A percentile compares a stretch with the other conserved stretches of the same genome.
Evolutionary conservation across 495 filamentous ascomycete genomes (phyloP).

Genomic region (Aspergillus affinis): DNA sequence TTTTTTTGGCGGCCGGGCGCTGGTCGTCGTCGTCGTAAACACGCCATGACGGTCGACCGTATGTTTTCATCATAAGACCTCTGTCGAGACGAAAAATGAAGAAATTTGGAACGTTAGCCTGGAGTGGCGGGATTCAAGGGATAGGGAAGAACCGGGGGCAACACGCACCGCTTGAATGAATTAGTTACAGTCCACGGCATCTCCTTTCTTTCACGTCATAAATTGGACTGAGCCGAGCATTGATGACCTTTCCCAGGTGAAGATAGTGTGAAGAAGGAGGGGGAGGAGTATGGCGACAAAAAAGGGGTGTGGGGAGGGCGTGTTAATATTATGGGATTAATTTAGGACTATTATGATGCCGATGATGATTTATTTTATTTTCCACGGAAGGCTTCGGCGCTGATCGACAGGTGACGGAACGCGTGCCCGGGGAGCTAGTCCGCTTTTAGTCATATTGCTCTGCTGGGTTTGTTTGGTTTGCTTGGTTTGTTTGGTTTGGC

Average conservation of each 20-base stretch:
- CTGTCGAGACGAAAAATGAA: slow-evolving; percentile 19
- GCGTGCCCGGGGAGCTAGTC: slow-evolving; percentile 24
- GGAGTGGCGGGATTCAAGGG: not conserved
- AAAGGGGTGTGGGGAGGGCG: slow-evolving; percentile 2
- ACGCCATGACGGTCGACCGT: slow-evolving; percentile 50
- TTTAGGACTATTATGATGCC: slow-evolving; percentile 11
- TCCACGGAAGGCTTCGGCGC: slow-evolving; percentile 24
- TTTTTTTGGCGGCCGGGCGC: slow-evolving; percentile 42
- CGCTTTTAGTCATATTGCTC: slow-evolving; percentile 32
- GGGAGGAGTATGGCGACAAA: not conserved
- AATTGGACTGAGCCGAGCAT: slow-evolving; percentile 24
- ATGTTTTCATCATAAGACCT: slow-evolving; percentile 56
- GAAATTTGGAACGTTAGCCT: slow-evolving; percentile 6
- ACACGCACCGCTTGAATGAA: slow-evolving; percentile 54
- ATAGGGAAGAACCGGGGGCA: slow-evolving; percentile 1
- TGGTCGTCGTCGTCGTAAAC: slow-evolving; percentile 50
- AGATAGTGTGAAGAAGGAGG: not conserved
- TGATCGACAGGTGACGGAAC: slow-evolving; percentile 28
- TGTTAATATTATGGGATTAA: slow-evolving; percentile 7
- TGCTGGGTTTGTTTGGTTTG: slow-evolving; percentile 5
- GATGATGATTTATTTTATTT: slow-evolving; percentile 26
- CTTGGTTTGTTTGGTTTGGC: not conserved
- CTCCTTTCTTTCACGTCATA: slow-evolving; percentile 29
- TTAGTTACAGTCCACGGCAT: slow-evolving; percentile 60
- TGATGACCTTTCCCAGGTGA: slow-evolving; percentile 12